Percentiles rank a stretch among this genome's conserved stretches.
Evolutionary conservation across 345 rosid species (phyloP).

Genomic region (sweet orange (Citrus sinensis)): DVS_A1.0 CM039164.1:24326501-24327000

Average conservation of each 20-base stretch:
- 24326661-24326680: not conserved
- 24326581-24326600: not conserved
- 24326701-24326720: not conserved
- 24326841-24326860: not conserved
- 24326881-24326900: slow-evolving; percentile 85
- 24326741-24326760: not conserved
- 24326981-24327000: slow-evolving; percentile 31
- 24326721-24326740: not conserved
- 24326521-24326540: not conserved
- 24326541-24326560: not conserved
- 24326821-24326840: not conserved
- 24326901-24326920: slow-evolving; percentile 91
- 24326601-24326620: not conserved
- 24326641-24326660: not conserved
- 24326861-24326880: slow-evolving; percentile 44
- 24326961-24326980: slow-evolving; percentile 42
- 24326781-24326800: not conserved
- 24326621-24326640: not conserved
- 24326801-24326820: not conserved
- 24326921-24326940: slow-evolving; percentile 85
- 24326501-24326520: not conserved
- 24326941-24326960: slow-evolving; percentile 55
- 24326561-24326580: not conserved
- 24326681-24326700: not conserved
- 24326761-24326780: not conserved